A percentile compares a stretch with the other conserved stretches of the same genome.
Evolutionary conservation across 305 asterid genomes (phyloP).

Genomic region (Rubia occidens): DNA sequence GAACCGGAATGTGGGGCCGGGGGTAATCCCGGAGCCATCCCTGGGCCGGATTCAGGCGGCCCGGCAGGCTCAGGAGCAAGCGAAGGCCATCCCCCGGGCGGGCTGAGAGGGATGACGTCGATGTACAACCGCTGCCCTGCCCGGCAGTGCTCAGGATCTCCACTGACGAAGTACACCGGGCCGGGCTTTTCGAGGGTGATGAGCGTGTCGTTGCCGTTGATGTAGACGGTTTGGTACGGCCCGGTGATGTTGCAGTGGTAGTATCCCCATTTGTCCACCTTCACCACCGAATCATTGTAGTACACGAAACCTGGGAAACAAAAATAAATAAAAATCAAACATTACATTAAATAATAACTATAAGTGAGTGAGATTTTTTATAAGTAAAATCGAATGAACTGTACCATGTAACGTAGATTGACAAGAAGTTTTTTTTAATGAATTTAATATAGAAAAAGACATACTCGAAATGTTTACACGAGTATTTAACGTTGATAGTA

Average conservation of each 20-base stretch:
- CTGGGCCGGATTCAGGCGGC: neutral
- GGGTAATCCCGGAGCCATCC: constrained; percentile 11
- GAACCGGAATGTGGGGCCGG: constrained; percentile 17
- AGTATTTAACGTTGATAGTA: too few relatives aligned
- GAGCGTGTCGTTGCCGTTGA: constrained; percentile 20
- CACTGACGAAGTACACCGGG: constrained; percentile 23
- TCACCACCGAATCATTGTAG: constrained; percentile 53
- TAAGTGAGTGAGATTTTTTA: too few relatives aligned
- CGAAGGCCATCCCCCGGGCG: constrained; percentile 8
- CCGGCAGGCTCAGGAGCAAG: constrained; percentile 13
- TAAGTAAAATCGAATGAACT: too few relatives aligned
- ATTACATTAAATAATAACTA: neutral
- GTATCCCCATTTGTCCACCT: constrained; percentile 68
- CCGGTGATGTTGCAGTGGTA: constrained; percentile 63
- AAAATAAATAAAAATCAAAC: neutral
- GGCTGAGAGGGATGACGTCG: constrained; percentile 20
- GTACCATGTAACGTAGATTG: too few relatives aligned
- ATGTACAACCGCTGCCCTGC: constrained; percentile 20
- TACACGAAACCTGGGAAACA: constrained; percentile 49
- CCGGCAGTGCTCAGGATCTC: constrained; percentile 24
- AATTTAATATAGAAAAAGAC: too few relatives aligned
- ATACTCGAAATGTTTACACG: too few relatives aligned
- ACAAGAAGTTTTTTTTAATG: too few relatives aligned
- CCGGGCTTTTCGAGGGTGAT: constrained; percentile 19
- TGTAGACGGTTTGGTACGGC: constrained; percentile 21